A percentile compares a stretch with the other conserved stretches of the same genome.
Evolutionary conservation across 768 basidiomycete genomes (phyloP).

Genomic region (Suillus subluteus): DNA sequence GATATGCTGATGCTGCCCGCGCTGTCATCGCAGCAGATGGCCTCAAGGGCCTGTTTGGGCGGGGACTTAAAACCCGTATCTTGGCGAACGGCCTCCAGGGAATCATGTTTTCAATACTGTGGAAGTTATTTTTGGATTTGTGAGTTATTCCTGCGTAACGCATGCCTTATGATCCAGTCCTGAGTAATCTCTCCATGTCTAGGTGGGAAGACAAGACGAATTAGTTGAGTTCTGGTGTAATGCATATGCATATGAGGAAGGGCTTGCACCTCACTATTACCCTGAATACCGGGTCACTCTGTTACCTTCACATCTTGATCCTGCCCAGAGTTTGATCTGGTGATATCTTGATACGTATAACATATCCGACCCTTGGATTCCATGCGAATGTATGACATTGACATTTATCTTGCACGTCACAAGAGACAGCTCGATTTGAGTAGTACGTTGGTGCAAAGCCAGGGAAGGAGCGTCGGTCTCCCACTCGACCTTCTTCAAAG

Average conservation of each 20-base stretch:
- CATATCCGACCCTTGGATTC: background rate
- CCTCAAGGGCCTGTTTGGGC: slow-evolving; percentile 77
- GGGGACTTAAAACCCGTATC: slow-evolving; percentile 89
- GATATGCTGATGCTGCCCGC: slow-evolving; percentile 77
- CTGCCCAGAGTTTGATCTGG: background rate
- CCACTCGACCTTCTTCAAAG: background rate
- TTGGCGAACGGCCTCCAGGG: slow-evolving; percentile 92
- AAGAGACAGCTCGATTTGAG: background rate
- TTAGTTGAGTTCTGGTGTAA: background rate
- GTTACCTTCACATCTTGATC: background rate
- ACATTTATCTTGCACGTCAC: background rate
- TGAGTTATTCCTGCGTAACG: slow-evolving; percentile 43
- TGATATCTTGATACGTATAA: slow-evolving; percentile 3
- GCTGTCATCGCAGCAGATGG: slow-evolving; percentile 81
- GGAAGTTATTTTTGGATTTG: slow-evolving; percentile 91
- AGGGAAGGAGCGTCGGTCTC: background rate
- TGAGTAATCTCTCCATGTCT: background rate
- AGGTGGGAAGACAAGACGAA: slow-evolving; percentile 42
- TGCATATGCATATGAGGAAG: background rate
- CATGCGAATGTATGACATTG: background rate
- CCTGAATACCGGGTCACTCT: background rate
- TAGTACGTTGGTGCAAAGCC: background rate
- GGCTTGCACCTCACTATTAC: background rate
- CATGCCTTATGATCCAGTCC: background rate
- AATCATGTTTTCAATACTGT: slow-evolving; percentile 87